Conservation (phyloP, 2,329 filamentous ascomycete genomes). For the Botrytis fragariae region DNA sequence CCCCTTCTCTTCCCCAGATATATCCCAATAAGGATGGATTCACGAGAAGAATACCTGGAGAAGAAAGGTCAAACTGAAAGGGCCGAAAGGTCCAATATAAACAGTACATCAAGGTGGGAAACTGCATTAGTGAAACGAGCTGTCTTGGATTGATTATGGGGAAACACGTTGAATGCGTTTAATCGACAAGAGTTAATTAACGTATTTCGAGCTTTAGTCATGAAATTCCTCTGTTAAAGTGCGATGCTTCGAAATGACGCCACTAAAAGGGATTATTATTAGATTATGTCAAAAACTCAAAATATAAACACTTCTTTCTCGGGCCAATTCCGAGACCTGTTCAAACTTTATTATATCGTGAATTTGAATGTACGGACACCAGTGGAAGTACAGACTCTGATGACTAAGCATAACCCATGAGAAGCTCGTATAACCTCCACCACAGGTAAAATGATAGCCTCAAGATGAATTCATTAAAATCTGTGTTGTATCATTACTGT, state of each 20-base stretch:
- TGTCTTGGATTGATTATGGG: not conserved
- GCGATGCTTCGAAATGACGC: not conserved
- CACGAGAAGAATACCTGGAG: not conserved
- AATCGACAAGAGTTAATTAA: not conserved
- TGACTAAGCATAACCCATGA: not conserved
- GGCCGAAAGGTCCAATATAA: not conserved
- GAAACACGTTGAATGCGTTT: not conserved
- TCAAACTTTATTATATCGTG: not conserved
- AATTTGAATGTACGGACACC: not conserved
- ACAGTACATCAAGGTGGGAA: not conserved
- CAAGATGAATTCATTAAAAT: not conserved
- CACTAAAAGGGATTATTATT: not conserved
- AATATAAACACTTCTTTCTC: not conserved
- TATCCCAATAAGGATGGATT: not conserved
- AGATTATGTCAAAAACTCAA: not conserved
- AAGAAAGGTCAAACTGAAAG: not conserved
- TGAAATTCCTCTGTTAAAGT: not conserved
- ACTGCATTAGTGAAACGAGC: not conserved
- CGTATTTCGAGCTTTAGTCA: not conserved
- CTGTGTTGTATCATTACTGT: not conserved
- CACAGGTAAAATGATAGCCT: not conserved
- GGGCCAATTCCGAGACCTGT: not conserved
- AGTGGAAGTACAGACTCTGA: not conserved
- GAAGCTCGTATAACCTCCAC: not conserved
- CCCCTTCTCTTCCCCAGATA: not conserved